phyloP scores from a whole-genome alignment of 306 rosid genomes.

The Quercus wislizeni region DNA sequence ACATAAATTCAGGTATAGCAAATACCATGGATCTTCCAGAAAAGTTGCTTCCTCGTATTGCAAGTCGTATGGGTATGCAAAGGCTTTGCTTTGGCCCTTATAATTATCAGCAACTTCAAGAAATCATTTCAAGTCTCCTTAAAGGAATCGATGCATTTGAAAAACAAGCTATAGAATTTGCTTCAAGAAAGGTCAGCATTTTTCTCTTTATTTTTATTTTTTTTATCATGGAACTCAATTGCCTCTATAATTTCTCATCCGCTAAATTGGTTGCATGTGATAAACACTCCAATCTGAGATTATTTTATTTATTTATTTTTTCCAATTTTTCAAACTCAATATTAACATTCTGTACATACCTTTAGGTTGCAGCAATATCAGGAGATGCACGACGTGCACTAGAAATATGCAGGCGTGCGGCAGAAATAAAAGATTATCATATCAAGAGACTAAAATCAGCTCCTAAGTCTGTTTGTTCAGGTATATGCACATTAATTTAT shows the following conservation, averaged over 20 bases:
- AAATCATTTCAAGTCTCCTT: conserved; percentile 83
- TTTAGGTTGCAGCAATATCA: conserved; percentile 92
- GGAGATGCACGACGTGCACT: conserved; percentile 98
- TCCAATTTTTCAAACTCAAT: conserved; percentile 7
- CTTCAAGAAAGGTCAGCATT: conserved; percentile 73
- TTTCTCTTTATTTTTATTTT: background rate
- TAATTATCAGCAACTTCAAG: conserved; percentile 89
- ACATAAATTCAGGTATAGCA: conserved; percentile 74
- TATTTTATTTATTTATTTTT: background rate
- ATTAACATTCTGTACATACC: conserved; percentile 18
- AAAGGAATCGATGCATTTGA: conserved; percentile 86
- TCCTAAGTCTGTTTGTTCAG: conserved; percentile 38
- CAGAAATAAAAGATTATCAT: conserved; percentile 83
- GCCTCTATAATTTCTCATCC: conserved; percentile 6
- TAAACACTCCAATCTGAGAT: conserved; percentile 4
- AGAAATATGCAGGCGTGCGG: conserved; percentile 93
- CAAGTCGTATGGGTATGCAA: conserved; percentile 97
- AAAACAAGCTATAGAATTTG: conserved; percentile 78
- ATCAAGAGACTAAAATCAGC: conserved; percentile 44
- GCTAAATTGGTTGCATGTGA: background rate
- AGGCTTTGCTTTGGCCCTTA: conserved; percentile 97
- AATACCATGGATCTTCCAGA: conserved; percentile 99
- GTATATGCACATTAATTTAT: conserved; percentile 34
- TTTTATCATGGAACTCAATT: conserved; percentile 14
- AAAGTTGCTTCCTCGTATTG: conserved; percentile 97